Evolutionary conservation across 148 eudicot species (phyloP), one percentile per base, ranked within the genome.

Genomic region (Arctostaphylos glauca): DNA sequence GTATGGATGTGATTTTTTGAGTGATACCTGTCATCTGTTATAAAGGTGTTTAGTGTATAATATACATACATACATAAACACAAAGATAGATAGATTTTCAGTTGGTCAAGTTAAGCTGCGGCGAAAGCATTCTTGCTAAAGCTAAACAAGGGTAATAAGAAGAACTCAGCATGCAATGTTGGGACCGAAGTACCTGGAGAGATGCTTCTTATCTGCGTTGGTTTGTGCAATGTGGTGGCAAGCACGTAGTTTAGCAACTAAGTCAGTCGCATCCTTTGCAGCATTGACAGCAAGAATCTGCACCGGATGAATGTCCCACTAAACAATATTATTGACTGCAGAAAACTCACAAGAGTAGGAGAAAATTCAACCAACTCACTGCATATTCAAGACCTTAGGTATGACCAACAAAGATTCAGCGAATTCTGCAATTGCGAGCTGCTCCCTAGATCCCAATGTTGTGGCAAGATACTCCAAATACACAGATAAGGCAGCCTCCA

Each of bases 201-300:
- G 73, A 83, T 96, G 98, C 75, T 92, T 92, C 84, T 94, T 94
- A 83, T 91, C 93, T 58, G 97, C 93, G 88, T 93, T 93, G 80
- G 95, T 96, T 88, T 96, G 98, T 78, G 98, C 95, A 68, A 91
- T 89, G 84, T 93, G 90, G 86, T 96, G 98, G 84, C 92, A 91
- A 81, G 94, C 94, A 72, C 95, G 92, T 21, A 96, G 90, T 85
- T 94, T 94, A 70, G 98, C 94, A 41, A 92, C 98, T 67, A 94
- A 88, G 47, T 96, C 98, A 64, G 97, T 96, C 5, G 98, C 87
- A 88, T 96, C 98, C 84, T 95, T 95, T 0, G 98, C 98, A 67
- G 98, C 97, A 87, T 93, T 95, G 49, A 94, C 97, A 54, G 99
- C 93, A 85, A 94, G 99, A 50, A 96, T 92, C 99, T 96, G 84